Percentiles rank a stretch among this genome's conserved stretches.
phyloP scores from a whole-genome alignment of 169 alveolate genomes.

The Cryptosporidium ubiquitum region DNA sequence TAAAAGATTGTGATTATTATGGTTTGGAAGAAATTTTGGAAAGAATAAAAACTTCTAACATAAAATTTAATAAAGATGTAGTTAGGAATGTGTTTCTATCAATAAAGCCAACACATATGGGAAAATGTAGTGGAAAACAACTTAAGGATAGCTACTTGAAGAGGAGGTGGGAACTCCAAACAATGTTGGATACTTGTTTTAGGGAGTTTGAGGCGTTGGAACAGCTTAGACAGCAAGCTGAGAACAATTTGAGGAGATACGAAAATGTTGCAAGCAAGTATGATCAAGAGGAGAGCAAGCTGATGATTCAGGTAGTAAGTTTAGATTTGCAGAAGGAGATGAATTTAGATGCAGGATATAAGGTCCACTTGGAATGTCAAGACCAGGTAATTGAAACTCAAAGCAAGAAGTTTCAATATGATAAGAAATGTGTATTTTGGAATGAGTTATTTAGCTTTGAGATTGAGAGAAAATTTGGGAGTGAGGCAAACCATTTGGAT shows the following conservation, averaged over 20 bases:
- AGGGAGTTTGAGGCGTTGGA: constrained; percentile 68
- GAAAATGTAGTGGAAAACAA: constrained; percentile 53
- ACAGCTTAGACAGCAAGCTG: constrained; percentile 71
- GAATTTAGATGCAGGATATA: constrained; percentile 9
- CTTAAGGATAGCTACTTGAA: constrained; percentile 64
- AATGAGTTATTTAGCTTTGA: constrained; percentile 71
- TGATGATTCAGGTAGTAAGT: constrained; percentile 62
- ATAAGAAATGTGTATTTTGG: constrained; percentile 49
- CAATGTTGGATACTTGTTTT: constrained; percentile 67
- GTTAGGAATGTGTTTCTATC: constrained; percentile 32
- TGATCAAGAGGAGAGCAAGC: constrained; percentile 38
- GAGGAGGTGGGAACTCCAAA: constrained; percentile 68
- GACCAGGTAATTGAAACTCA: constrained; percentile 71
- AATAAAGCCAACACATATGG: constrained; percentile 24
- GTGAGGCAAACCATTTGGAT: constrained; percentile 4
- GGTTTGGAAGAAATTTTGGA: constrained; percentile 28
- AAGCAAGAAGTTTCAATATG: constrained; percentile 11
- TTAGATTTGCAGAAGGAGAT: constrained; percentile 24
- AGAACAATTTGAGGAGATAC: constrained; percentile 49
- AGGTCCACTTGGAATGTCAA: constrained; percentile 70
- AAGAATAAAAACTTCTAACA: constrained; percentile 20
- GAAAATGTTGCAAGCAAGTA: constrained; percentile 47
- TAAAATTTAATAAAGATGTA: constrained; percentile 34
- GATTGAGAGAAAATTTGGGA: constrained; percentile 17
- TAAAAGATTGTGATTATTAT: constrained; percentile 57